Evolutionary conservation across 345 rosid species (phyloP).

Genomic region (Aquilaria malaccensis): DNA sequence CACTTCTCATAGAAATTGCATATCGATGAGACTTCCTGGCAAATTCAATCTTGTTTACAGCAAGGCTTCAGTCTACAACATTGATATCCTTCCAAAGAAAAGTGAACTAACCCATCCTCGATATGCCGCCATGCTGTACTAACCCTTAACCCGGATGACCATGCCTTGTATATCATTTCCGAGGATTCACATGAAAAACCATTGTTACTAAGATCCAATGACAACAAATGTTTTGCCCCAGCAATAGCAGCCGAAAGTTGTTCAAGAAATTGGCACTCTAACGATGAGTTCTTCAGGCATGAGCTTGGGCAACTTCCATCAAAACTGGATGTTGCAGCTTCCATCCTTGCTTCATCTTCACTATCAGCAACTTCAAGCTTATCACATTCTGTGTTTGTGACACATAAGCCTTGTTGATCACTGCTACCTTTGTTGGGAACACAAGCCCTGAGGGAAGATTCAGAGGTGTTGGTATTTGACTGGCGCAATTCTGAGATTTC

Average conservation of each 20-base stretch:
- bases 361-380: slow-evolving; percentile 84
- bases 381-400: slow-evolving; percentile 27
- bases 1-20: too few species aligned
- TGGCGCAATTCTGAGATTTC: slow-evolving; percentile 16
- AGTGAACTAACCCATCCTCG: slow-evolving; percentile 47
- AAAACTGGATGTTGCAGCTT: slow-evolving; percentile 28
- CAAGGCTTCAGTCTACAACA: slow-evolving; percentile 63
- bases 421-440: slow-evolving; percentile 17
- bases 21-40: too few species aligned
- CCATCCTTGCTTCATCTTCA: slow-evolving; percentile 46
- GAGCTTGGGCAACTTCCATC: slow-evolving; percentile 48
- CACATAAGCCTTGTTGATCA: slow-evolving; percentile 26
- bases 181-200: slow-evolving; percentile 42
- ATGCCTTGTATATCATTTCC: slow-evolving; percentile 47
- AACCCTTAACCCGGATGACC: slow-evolving; percentile 51
- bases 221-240: slow-evolving; percentile 51
- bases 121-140: slow-evolving; percentile 46
- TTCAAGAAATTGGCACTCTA: slow-evolving; percentile 28
- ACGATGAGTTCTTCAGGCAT: slow-evolving; percentile 26
- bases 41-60: slow-evolving; percentile 58
- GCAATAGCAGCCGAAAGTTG: slow-evolving; percentile 57
- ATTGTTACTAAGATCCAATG: slow-evolving; percentile 66
- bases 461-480: slow-evolving; percentile 16
- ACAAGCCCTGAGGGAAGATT: slow-evolving; percentile 13
- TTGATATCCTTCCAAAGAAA: slow-evolving; percentile 38